Percentiles rank a stretch among this genome's conserved stretches.
These are phyloP conservation scores for Lachancea lanzarotensis DNA, from an alignment of 805 yeast species.

Conservation along the genomic window DNA sequence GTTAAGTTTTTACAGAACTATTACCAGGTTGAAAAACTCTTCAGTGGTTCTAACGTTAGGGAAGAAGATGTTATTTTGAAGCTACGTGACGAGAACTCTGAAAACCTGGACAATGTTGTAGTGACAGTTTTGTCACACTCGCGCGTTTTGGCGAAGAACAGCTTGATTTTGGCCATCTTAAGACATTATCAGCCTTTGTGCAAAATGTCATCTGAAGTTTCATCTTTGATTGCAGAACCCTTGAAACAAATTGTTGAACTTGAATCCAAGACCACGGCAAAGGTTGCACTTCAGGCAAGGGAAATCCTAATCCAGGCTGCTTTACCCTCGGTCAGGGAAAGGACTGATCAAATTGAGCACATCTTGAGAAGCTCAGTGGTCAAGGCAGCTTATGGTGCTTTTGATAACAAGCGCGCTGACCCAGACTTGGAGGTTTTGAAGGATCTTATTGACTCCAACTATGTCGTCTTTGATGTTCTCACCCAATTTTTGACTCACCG, in stretches of 20 bases:
- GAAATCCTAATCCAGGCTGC: conserved; percentile 96
- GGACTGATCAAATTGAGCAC: conserved; percentile 96
- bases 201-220: conserved; percentile 64
- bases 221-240: conserved; percentile 59
- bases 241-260: conserved; percentile 78
- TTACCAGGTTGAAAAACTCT: conserved; percentile 68
- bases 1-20: conserved; percentile 65
- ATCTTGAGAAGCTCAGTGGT: conserved; percentile 88
- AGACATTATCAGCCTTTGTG: conserved; percentile 74
- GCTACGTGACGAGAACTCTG: conserved; percentile 82
- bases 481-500: conserved; percentile 79
- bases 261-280: conserved; percentile 85
- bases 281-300: conserved; percentile 91
- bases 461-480: conserved; percentile 92
- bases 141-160: conserved; percentile 88
- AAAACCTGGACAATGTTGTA: conserved; percentile 68
- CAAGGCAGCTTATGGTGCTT: conserved; percentile 82
- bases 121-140: conserved; percentile 78
- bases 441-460: conserved; percentile 93
- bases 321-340: conserved; percentile 89
- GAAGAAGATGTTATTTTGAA: conserved; percentile 85
- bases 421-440: conserved; percentile 77
- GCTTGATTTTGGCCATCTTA: conserved; percentile 77
- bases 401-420: conserved; percentile 63
- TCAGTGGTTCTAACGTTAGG: conserved; percentile 67